Percentiles rank a stretch among this genome's conserved stretches.
Evolutionary conservation across 257 asterid species (phyloP).

Genomic region (Mentha longifolia): DNA sequence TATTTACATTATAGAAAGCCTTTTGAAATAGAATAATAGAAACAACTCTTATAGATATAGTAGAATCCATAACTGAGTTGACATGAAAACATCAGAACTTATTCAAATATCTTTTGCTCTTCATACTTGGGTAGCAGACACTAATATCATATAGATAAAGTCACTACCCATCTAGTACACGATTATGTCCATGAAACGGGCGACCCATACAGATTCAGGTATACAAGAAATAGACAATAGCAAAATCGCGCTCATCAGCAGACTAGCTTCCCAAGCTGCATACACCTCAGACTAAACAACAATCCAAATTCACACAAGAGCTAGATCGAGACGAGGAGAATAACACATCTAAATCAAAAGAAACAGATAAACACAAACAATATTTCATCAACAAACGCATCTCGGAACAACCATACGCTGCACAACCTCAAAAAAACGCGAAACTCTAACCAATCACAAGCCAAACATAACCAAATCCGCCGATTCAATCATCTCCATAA

Average conservation of each 20-base stretch:
- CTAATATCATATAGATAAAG: conserved; percentile 10
- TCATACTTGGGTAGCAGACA: neutral
- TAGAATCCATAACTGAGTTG: conserved; percentile 1
- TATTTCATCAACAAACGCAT: conserved; percentile 26
- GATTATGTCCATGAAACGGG: neutral
- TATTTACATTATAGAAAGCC: conserved; percentile 20
- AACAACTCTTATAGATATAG: conserved; percentile 1
- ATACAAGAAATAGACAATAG: neutral
- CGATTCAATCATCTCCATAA: conserved; percentile 21
- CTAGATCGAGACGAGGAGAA: conserved; percentile 33
- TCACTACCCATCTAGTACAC: conserved; percentile 13
- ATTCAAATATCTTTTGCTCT: neutral
- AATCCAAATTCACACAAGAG: conserved; percentile 21
- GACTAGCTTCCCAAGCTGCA: conserved; percentile 6
- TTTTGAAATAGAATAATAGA: conserved; percentile 1
- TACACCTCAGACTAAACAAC: conserved; percentile 4
- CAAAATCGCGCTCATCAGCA: conserved; percentile 25
- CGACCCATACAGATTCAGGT: conserved; percentile 18
- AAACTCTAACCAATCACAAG: conserved; percentile 21
- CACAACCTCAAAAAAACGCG: conserved; percentile 23
- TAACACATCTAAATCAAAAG: neutral
- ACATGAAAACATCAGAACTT: conserved; percentile 14
- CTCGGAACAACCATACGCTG: conserved; percentile 21
- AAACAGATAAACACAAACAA: neutral
- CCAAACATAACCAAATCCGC: conserved; percentile 12